A percentile compares a stretch with the other conserved stretches of the same genome.
phyloP scores from a whole-genome alignment of 345 rosid genomes.

The Bruguiera sexangula region DNA sequence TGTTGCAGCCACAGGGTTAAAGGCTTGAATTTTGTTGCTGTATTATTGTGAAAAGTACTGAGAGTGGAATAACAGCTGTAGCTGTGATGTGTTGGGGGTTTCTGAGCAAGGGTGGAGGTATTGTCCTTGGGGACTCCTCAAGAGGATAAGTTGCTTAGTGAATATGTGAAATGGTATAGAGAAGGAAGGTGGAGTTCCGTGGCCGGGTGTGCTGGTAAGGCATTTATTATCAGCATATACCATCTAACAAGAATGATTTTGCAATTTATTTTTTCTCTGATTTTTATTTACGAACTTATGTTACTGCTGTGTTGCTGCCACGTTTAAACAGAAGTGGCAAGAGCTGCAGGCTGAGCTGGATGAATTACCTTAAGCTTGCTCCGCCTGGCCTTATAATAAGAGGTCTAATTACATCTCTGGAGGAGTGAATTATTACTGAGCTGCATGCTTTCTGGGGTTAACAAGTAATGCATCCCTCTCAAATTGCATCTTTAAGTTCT shows the following conservation, averaged over 20 bases:
- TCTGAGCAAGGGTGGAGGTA: conserved; percentile 58
- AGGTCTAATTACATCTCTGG: not conserved
- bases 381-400: not conserved
- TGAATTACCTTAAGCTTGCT: not conserved
- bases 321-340: not conserved
- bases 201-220: conserved; percentile 56
- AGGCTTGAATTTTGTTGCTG: not conserved
- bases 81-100: conserved; percentile 49
- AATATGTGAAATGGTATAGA: conserved; percentile 53
- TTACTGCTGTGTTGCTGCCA: too few relatives aligned
- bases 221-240: too few relatives aligned
- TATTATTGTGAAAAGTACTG: not conserved
- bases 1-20: not conserved
- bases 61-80: conserved; percentile 8
- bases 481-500: not conserved
- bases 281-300: too few relatives aligned
- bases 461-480: not conserved
- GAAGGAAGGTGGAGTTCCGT: conserved; percentile 90
- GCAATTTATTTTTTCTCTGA: too few relatives aligned
- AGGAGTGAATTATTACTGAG: not conserved
- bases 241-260: too few relatives aligned
- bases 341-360: not conserved
- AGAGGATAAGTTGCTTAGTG: conserved; percentile 66
- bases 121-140: conserved; percentile 53
- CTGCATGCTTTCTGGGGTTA: not conserved